Evolutionary conservation across 2,329 filamentous ascomycete genomes (phyloP), one percentile per base, ranked within the genome.

Genomic region (Apiospora phragmitis): DNA sequence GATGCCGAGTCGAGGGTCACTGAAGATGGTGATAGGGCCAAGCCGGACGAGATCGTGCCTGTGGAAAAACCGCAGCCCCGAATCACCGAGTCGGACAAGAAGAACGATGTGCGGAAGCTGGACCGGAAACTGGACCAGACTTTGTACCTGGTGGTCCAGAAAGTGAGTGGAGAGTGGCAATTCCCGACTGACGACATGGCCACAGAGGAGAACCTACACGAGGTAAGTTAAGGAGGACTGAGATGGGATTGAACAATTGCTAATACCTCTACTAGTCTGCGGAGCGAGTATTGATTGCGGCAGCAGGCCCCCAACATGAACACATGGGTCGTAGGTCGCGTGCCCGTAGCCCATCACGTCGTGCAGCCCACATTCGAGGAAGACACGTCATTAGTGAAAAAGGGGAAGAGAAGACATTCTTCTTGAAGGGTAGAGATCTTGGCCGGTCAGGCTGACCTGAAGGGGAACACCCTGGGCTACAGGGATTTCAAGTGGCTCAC

Each of bases 371-470:
- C 81, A 77, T 76, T 85, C 78, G 80, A 81, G 75, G 79, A 81
- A 75, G 83, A 86, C 78, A 80, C 80, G 65, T 77, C 79, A 42
- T 76, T 86, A 65, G 77, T 81, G 71, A 76, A 80, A 74, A 83
- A 87, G 70, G 94, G 93, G n/a, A n/a, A 69, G 89, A 92, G 78
- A 98, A 97, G 87, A 91, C 91, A 2, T 99, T 99, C 83, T 98
- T 97, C 87, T 90, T 98, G 86, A 98, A 98, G 87, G 93, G 91
- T 68, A 90, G 96, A 73, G n/a, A 98, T 99, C 81, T 94, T 98
- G 93, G 94, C 95, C 43, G 96, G 96, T n/a, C 96, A 98, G 84
- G 94, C 92, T 41, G 89, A 97, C 81, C 82, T 98, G 68, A 85
- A 85, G 73, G 86, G 85, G 71, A 97, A 96, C 83, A 84, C 85